Percentiles rank a stretch among this genome's conserved stretches.
These are phyloP conservation scores for Allium fistulosum DNA, from an alignment of 106 monocot species.

Conservation along the genomic window DNA sequence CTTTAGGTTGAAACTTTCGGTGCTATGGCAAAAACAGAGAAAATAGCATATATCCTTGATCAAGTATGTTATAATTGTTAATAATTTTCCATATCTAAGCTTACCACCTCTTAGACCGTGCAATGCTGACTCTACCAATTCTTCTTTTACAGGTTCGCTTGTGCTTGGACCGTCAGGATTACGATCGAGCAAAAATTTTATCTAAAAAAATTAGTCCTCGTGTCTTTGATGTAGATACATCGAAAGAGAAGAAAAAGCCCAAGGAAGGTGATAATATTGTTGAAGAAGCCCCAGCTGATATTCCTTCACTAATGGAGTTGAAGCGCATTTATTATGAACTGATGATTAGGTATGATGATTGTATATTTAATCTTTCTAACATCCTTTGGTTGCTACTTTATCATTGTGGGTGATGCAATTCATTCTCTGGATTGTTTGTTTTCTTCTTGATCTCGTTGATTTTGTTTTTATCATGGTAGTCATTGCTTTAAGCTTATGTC, in stretches of 20 bases:
- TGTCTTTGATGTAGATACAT: conserved; percentile 72
- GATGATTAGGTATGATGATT: conserved; percentile 77
- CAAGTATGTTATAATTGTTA: conserved; percentile 40
- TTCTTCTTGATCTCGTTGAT: neutral
- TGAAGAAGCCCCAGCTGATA: conserved; percentile 85
- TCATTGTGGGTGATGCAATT: neutral
- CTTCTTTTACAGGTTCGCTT: conserved; percentile 56
- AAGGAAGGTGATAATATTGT: conserved; percentile 93
- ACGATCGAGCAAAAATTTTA: conserved; percentile 85
- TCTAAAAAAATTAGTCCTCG: conserved; percentile 90
- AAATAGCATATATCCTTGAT: conserved; percentile 97
- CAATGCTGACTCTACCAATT: too few species aligned
- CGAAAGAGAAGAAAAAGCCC: conserved; percentile 91
- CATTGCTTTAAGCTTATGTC: too few species aligned
- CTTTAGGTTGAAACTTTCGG: conserved; percentile 97
- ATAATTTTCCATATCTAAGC: too few species aligned
- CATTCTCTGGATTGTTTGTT: neutral
- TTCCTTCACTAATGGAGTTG: conserved; percentile 87
- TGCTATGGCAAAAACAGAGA: conserved; percentile 99
- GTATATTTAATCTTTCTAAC: neutral
- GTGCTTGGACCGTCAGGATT: conserved; percentile 95
- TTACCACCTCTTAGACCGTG: too few species aligned
- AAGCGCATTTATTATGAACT: conserved; percentile 88
- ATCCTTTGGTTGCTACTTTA: neutral
- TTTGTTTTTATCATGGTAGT: neutral